phyloP scores from a whole-genome alignment of 2,329 filamentous ascomycete genomes.

The Albophoma yamanashiensis region DNA sequence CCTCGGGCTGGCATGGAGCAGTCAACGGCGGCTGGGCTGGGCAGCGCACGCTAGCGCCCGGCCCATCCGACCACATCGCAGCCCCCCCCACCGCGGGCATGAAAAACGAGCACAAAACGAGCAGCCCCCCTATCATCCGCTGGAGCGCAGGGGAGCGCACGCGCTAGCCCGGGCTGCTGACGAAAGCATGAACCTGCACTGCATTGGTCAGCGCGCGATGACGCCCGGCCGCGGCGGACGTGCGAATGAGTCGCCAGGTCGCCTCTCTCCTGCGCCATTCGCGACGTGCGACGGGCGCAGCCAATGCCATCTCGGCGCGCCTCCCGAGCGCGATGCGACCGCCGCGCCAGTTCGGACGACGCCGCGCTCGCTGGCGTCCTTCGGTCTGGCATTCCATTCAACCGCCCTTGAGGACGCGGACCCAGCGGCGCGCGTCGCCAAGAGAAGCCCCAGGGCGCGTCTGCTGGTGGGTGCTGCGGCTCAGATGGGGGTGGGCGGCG shows the following conservation, averaged over 20 bases:
- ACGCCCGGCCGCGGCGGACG: not conserved
- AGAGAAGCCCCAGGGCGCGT: not conserved
- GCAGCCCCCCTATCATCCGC: not conserved
- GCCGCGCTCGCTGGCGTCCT: not conserved
- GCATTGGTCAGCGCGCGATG: not conserved
- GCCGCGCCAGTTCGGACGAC: not conserved
- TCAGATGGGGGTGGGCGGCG: not conserved
- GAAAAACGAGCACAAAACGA: not conserved
- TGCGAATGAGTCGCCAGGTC: not conserved
- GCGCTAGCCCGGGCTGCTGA: not conserved
- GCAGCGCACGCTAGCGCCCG: constrained; percentile 5
- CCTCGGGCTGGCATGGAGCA: not conserved
- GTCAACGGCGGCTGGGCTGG: not conserved
- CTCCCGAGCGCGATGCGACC: not conserved
- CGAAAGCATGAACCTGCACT: not conserved
- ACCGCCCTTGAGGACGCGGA: not conserved
- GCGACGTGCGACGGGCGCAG: too few relatives aligned
- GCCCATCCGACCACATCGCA: constrained; percentile 8
- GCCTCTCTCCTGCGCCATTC: not conserved
- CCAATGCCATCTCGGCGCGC: not conserved
- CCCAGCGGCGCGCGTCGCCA: not conserved
- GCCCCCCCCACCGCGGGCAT: not conserved
- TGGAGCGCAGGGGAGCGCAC: not conserved
- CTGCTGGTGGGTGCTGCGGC: not conserved
- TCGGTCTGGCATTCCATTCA: not conserved